Evolutionary conservation across 2,329 filamentous ascomycete species (phyloP).

Genomic region (Colletotrichum sp.): DNA sequence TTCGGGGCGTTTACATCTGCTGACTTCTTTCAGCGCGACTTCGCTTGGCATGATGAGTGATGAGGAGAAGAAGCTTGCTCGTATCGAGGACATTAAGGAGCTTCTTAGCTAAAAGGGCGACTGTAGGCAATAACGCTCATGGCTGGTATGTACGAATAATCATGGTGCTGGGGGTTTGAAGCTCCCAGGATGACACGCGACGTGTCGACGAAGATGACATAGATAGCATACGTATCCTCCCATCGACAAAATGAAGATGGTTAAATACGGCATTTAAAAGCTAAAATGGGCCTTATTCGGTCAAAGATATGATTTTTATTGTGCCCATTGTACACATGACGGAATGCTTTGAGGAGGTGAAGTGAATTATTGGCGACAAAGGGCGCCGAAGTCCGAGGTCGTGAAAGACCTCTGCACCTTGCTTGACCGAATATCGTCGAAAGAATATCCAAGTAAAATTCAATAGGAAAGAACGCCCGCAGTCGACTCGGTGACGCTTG

Average conservation of each 20-base stretch:
- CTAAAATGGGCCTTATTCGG: background rate
- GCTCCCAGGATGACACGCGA: background rate
- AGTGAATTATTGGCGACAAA: background rate
- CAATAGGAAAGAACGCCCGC: background rate
- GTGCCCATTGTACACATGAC: background rate
- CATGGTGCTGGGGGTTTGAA: background rate
- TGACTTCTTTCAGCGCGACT: slow-evolving; percentile 68
- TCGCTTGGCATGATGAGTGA: slow-evolving; percentile 94
- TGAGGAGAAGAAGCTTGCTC: slow-evolving; percentile 87
- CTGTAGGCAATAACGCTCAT: background rate
- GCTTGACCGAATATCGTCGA: background rate
- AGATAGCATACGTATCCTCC: background rate
- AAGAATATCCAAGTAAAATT: no score
- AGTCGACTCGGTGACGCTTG: background rate
- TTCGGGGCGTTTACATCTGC: background rate
- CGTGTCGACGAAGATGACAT: background rate
- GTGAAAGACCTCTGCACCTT: background rate
- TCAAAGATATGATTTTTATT: background rate
- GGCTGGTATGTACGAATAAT: background rate
- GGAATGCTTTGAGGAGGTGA: background rate
- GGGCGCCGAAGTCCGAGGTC: background rate
- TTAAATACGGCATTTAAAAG: background rate
- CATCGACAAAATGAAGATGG: background rate
- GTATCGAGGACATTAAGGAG: slow-evolving; percentile 94
- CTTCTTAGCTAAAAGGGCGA: slow-evolving; percentile 65